These are phyloP conservation scores for Ilex paraguariensis DNA, from an alignment of 305 asterid genomes.

Conservation along the genomic window DNA sequence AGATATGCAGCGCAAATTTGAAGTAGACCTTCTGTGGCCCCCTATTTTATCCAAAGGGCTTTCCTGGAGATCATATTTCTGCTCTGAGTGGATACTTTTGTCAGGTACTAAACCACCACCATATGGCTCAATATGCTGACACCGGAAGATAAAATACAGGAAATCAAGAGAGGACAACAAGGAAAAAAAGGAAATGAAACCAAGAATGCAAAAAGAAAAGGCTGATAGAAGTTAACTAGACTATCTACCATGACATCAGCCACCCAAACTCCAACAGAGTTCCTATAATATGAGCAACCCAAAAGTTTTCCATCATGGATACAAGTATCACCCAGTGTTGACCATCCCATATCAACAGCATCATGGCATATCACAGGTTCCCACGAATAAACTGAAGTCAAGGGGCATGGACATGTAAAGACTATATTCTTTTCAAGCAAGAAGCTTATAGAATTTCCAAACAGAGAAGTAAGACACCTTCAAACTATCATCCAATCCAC, in stretches of 20 bases:
- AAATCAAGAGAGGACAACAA: conserved; percentile 6
- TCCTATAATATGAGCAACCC: conserved; percentile 91
- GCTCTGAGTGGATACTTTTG: conserved; percentile 45
- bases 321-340: conserved; percentile 86
- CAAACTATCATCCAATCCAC: conserved; percentile 89
- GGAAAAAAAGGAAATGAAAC: conserved; percentile 3
- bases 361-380: conserved; percentile 93
- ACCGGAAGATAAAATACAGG: conserved; percentile 15
- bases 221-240: conserved; percentile 10
- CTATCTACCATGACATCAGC: conserved; percentile 78
- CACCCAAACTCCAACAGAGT: conserved; percentile 91
- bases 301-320: conserved; percentile 86
- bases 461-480: conserved; percentile 46
- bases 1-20: conserved; percentile 42
- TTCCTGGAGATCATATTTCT: conserved; percentile 39
- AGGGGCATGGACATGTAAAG: conserved; percentile 17
- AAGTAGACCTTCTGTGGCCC: conserved; percentile 53
- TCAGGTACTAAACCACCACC: conserved; percentile 51
- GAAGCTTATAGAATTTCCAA: not conserved
- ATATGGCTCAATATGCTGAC: conserved; percentile 70
- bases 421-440: conserved; percentile 7
- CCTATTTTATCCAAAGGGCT: conserved; percentile 49
- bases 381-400: conserved; percentile 84
- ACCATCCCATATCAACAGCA: conserved; percentile 97
- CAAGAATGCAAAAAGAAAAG: conserved; percentile 3